These are phyloP conservation scores for Boletus bicolor DNA, from an alignment of 768 basidiomycete species.

Conservation along the genomic window DNA sequence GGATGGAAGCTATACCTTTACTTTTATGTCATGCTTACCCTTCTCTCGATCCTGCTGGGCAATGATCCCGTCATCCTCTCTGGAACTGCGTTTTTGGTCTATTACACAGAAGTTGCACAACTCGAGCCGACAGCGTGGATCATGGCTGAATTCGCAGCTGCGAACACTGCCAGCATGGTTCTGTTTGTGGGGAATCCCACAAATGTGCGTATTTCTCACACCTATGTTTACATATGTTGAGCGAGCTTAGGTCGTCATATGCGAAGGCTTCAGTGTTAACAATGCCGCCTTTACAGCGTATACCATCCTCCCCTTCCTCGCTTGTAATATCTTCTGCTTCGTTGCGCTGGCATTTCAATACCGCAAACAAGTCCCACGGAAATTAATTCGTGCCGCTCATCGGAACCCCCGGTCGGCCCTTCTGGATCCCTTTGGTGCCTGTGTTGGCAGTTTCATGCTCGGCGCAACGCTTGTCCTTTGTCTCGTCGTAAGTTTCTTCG, in stretches of 20 bases:
- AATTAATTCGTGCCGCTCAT: slow-evolving; percentile 35
- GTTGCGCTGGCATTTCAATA: slow-evolving; percentile 58
- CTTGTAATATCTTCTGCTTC: slow-evolving; percentile 60
- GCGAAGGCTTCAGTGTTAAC: slow-evolving; percentile 78
- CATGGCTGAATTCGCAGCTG: slow-evolving; percentile 73
- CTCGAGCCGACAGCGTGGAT: slow-evolving; percentile 63
- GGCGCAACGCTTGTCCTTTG: slow-evolving; percentile 65
- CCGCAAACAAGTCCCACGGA: slow-evolving; percentile 49
- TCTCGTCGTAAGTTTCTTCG: slow-evolving; percentile 72
- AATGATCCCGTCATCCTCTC: slow-evolving; percentile 94
- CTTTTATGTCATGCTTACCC: slow-evolving; percentile 81
- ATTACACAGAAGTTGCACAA: slow-evolving; percentile 65
- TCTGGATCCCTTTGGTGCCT: slow-evolving; percentile 69
- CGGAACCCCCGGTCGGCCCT: slow-evolving; percentile 60
- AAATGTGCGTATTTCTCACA: slow-evolving; percentile 44
- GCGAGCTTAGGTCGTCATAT: slow-evolving; percentile 58
- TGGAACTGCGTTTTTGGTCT: slow-evolving; percentile 86
- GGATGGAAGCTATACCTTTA: slow-evolving; percentile 74
- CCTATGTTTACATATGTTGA: not conserved
- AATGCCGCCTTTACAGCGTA: slow-evolving; percentile 80
- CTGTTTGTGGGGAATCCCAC: slow-evolving; percentile 90
- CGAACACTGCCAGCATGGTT: slow-evolving; percentile 74
- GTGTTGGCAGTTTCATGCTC: slow-evolving; percentile 68
- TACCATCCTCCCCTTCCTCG: slow-evolving; percentile 77
- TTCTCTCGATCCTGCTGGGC: slow-evolving; percentile 76